These are phyloP conservation scores for Mucor piriformis DNA, from an alignment of 371 early-diverging fungal species.

Conservation along the genomic window DNA sequence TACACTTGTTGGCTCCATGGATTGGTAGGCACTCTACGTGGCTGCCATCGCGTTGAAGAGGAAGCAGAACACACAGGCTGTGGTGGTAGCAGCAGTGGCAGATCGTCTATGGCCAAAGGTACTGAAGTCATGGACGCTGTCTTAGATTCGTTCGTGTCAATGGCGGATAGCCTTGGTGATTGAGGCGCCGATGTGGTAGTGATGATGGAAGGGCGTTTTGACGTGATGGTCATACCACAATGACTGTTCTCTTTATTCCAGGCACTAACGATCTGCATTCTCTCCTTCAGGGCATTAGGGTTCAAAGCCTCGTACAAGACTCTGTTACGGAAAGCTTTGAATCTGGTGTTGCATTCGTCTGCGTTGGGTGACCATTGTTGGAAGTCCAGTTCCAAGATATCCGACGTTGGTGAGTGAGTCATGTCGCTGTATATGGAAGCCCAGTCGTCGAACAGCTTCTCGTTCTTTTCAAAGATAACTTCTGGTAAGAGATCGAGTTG, in stretches of 20 bases:
- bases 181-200: constrained; percentile 1
- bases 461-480: constrained; percentile 74
- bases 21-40: constrained; percentile 13
- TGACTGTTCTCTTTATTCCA: constrained; percentile 10
- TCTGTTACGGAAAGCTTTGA: constrained; percentile 56
- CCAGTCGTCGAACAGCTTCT: constrained; percentile 72
- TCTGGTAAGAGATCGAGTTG: constrained; percentile 43
- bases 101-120: not conserved
- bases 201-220: constrained; percentile 4
- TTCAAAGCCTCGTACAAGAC: constrained; percentile 72
- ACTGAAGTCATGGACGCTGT: not conserved
- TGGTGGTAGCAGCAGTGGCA: not conserved
- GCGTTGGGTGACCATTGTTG: constrained; percentile 37
- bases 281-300: constrained; percentile 58
- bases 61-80: not conserved
- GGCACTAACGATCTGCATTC: constrained; percentile 34
- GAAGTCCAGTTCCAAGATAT: constrained; percentile 22
- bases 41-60: constrained; percentile 14
- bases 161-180: not conserved
- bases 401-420: not conserved
- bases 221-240: constrained; percentile 1
- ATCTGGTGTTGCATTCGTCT: constrained; percentile 15
- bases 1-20: constrained; percentile 29
- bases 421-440: not conserved
- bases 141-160: not conserved